Evolutionary conservation across 2,329 filamentous ascomycete species (phyloP).

Genomic region (Curvularia spicifera): DNA sequence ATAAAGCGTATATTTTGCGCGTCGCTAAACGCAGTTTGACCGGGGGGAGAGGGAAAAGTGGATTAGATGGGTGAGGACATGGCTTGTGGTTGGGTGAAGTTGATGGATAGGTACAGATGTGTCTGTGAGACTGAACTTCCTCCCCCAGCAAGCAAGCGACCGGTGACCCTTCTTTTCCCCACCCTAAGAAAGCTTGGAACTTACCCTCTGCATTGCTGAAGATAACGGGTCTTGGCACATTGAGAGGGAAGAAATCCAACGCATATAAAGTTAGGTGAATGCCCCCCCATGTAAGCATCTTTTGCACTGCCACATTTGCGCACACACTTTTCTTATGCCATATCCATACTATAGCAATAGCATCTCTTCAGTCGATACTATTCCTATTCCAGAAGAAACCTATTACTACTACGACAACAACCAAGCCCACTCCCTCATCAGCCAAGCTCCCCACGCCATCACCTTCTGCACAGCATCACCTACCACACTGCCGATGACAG

Average conservation of each 20-base stretch:
- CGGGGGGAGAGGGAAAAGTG: neutral
- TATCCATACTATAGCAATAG: neutral
- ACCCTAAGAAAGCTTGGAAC: neutral
- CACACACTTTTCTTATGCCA: neutral
- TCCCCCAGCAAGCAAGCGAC: neutral
- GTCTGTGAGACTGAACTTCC: neutral
- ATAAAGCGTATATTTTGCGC: neutral
- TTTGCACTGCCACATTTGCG: slow-evolving; percentile 11
- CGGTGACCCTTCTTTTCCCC: neutral
- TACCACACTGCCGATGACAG: slow-evolving; percentile 39
- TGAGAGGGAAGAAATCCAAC: neutral
- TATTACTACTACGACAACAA: neutral
- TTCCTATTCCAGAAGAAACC: neutral
- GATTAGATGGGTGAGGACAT: neutral
- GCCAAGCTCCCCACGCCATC: slow-evolving; percentile 10
- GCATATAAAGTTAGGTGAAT: slow-evolving; percentile 20
- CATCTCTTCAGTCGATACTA: neutral
- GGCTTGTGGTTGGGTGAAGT: neutral
- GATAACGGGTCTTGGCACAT: neutral
- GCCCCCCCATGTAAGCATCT: neutral
- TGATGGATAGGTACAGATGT: neutral
- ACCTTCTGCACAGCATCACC: slow-evolving; percentile 12
- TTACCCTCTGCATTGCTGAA: neutral
- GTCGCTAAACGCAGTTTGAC: neutral
- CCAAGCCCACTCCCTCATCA: slow-evolving; percentile 7